Conservation (phyloP, 2,329 filamentous ascomycete species). For the Colletotrichum sp. region DNA sequence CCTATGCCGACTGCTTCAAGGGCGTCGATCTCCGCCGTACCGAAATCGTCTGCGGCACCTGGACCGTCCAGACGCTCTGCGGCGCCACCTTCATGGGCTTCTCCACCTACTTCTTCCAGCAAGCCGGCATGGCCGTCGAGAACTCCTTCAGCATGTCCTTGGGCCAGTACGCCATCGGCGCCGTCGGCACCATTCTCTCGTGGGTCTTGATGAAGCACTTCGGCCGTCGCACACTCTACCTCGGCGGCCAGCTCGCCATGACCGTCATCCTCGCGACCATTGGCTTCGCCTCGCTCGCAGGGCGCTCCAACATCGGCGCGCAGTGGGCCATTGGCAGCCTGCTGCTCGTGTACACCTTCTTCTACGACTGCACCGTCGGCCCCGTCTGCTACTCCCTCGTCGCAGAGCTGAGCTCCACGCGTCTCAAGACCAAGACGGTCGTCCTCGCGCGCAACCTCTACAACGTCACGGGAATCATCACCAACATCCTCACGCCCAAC, state of each 20-base stretch:
- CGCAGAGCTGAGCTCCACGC: constrained; percentile 48
- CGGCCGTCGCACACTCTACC: constrained; percentile 51
- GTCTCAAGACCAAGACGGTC: constrained; percentile 51
- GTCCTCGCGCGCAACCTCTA: constrained; percentile 50
- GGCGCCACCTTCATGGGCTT: constrained; percentile 41
- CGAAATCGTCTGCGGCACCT: constrained; percentile 46
- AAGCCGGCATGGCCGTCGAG: constrained; percentile 43
- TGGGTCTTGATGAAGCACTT: constrained; percentile 49
- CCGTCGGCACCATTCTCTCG: constrained; percentile 48
- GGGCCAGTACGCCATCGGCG: constrained; percentile 47
- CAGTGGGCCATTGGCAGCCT: constrained; percentile 55
- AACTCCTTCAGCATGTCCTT: constrained; percentile 46
- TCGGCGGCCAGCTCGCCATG: constrained; percentile 46
- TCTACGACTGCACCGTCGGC: constrained; percentile 52
- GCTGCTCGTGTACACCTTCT: constrained; percentile 46
- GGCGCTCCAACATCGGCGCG: constrained; percentile 48
- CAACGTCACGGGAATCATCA: constrained; percentile 52
- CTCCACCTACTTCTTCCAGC: constrained; percentile 46
- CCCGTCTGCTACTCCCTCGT: constrained; percentile 49
- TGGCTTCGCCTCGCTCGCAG: constrained; percentile 46
- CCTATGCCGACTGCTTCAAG: constrained; percentile 53
- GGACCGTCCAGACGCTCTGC: constrained; percentile 45
- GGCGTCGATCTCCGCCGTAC: constrained; percentile 50
- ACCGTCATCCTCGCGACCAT: constrained; percentile 44
- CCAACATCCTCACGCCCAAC: constrained; percentile 50